Base-by-base conservation (phyloP, 2,329 filamentous ascomycete species). In the Fusarium sp. region DNA sequence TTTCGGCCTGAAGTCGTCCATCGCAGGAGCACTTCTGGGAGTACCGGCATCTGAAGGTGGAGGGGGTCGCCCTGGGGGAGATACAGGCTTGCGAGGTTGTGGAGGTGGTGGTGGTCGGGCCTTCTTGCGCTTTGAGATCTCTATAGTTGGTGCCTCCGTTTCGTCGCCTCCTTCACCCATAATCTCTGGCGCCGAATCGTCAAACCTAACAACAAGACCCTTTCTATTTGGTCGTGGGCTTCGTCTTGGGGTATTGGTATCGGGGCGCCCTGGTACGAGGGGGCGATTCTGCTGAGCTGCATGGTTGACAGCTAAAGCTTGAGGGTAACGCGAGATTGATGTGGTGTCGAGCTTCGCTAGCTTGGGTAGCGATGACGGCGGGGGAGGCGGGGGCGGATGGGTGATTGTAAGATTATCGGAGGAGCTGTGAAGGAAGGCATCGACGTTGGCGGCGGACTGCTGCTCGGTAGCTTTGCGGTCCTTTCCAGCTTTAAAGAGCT, bases 131-230 rank as follows among this genome's bases (percentile, higher is more conserved):
- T 86, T 87, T 6, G 90, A 91, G 64, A 98, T 92, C 79, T 96
- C 93, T 22, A 90, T 85, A 2, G 91, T 89, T 2, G 93, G 93
- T 10, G 89, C 85, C 63, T 93, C 91, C 64, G 93, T 92, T 81
- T 98, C 95, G 79, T 98, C 96, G 37, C 96, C 96, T 67, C 96
- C 96, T 82, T 96, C 92, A 56, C 96, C 96, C 79, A 98, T 98
- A 71, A 98, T 83, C 56, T 94, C 93, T 8, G 95, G 95, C 64
- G 88, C 87, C 11, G 88, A 88, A 75, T 93, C 90, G 62, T 88
- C 89, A 78, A 98, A 98, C 65, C 87, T 90, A 38, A 98, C 95
- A 6, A 85, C 85, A 70, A 96, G 85, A 11, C 93, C 93, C 82
- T 94, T 93, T 79, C 88, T 90, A 60, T 84, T 85, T 27, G 83